Base-by-base conservation (phyloP, 2,329 filamentous ascomycete genomes). In the Bimuria novae-zelandiae region DNA sequence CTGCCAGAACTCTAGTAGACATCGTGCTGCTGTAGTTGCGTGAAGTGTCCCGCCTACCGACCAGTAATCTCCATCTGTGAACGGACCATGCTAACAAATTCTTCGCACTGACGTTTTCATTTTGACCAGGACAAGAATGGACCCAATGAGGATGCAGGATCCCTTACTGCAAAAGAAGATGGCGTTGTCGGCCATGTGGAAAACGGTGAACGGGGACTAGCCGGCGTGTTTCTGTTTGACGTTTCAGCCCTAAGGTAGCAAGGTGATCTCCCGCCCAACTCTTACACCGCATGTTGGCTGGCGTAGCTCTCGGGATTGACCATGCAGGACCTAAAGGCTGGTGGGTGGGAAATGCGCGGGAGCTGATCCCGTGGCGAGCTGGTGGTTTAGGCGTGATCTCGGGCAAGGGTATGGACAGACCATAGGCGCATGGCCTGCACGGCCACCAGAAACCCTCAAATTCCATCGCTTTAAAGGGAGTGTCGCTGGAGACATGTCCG, bases 201-300 rank as follows among this genome's bases (percentile, higher is more conserved):
- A 36, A 33, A 57, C 41, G 30, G 33, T 36, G 43, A 49, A 45
- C 51, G 49, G 35, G 41, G 16, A 30, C 32, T 36, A 27, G 39
- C 22, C 51, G 46, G 29, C 22, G 52, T 33, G 37, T 32, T 27
- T 58, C 30, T 40, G 25, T 29, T 51, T 36, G 30, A 37, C 40
- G 27, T 39, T 43, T 64, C 60, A 64, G 62, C 60, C 60, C 60
- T 62, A 60, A 55, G 21, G 37, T 35, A 37, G 30, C 40, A 22
- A 52, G 30, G 46, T n/a, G 37, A 41, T 27, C 29, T 30, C 27
- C 17, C 45, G 42, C 19, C 19, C 25, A 49, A 40, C 12, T 47
- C 45, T 52, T 55, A 52, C 53, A 56, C 52, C 49, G 51, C 51
- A 56, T 29, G n/a, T 52, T 47, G 22, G 43, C 21, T 52, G 25